Conservation (phyloP, 2,329 filamentous ascomycete genomes). For the Aspergillus pseudotamarii region DNA sequence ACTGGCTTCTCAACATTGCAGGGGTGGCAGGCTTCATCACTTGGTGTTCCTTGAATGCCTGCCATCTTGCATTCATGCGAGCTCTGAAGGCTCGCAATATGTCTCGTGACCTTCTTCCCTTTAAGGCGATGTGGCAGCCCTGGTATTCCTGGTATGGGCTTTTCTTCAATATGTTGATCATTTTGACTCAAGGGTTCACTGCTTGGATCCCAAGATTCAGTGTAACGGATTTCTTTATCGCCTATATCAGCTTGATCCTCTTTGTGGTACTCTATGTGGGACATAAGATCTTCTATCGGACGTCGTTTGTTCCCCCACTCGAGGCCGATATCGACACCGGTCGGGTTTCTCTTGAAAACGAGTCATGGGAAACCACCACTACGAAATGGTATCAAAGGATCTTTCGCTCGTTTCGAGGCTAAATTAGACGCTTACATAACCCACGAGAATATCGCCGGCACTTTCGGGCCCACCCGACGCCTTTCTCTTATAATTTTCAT, state of each 20-base stretch:
- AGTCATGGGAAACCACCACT: conserved; percentile 34
- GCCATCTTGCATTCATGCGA: conserved; percentile 68
- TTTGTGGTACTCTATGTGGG: conserved; percentile 63
- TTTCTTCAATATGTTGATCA: conserved; percentile 66
- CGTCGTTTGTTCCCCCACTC: conserved; percentile 39
- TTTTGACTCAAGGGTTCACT: conserved; percentile 70
- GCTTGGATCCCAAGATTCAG: conserved; percentile 65
- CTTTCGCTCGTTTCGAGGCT: conserved; percentile 14
- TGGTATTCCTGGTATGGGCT: conserved; percentile 68
- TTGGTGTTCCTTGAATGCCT: conserved; percentile 47
- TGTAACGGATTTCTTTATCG: conserved; percentile 63
- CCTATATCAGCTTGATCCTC: conserved; percentile 66
- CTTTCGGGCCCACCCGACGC: background rate
- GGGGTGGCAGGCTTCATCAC: conserved; percentile 41
- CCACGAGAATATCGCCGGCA: background rate
- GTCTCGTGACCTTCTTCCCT: conserved; percentile 61
- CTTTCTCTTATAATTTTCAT: background rate
- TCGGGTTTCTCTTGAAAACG: conserved; percentile 37
- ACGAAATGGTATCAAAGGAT: conserved; percentile 21
- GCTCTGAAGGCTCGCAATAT: conserved; percentile 61
- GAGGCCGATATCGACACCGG: conserved; percentile 51
- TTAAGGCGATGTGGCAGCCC: conserved; percentile 64
- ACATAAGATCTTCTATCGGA: conserved; percentile 56
- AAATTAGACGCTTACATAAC: background rate
- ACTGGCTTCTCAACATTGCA: conserved; percentile 38